Evolutionary conservation across 2,329 filamentous ascomycete genomes (phyloP), one percentile per base, ranked within the genome.

Genomic region (Aspergillus ustus): DNA sequence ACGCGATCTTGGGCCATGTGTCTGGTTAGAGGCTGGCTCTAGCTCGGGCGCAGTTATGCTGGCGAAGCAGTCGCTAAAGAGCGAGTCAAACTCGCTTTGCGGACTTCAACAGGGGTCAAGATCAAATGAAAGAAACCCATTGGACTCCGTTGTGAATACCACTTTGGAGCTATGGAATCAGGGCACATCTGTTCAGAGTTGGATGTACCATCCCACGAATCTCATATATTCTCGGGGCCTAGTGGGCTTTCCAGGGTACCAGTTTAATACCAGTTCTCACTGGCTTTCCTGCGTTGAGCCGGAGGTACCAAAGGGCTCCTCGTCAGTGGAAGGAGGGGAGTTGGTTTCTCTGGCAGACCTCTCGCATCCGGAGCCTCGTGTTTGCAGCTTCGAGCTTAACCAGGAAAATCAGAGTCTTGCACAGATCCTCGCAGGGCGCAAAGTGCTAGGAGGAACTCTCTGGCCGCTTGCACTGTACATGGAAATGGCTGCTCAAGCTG

Each of bases 1-100:
- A 0, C 58, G 74, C 7, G 56, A 70, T 8, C 66, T 72, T 25
- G 69, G 71, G 0, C 25, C 53, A 0, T 70, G 64, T 15, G 62
- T 77, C 13, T 83, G 68, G 58, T 71, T 82, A 0, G 82, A 84
- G 60, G 80, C 78, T 0, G 82, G 82, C 0, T 78, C 75, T 4
- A 72, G 68, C 55, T 75, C 75, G 1, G 66, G 71, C 1, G 57
- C 66, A 4, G 66, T 63, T 1, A 55, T 17, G 62, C 69, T 19
- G 70, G 71, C 7, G 48, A 75, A 7, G 63, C 59, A 31, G 22
- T 43, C 17, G 40, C 48, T 9, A 28, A 11, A 29, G 6, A 25
- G 46, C n/a, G 4, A 29, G 50, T 53, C 40, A n/a, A 48, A 25
- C 28, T 31, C 17, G 9, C 15, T 50, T 25, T 52, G 17, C 11